Base-by-base conservation (phyloP, 1,284 basidiomycete species). In the Abortiporus biennis region DNA sequence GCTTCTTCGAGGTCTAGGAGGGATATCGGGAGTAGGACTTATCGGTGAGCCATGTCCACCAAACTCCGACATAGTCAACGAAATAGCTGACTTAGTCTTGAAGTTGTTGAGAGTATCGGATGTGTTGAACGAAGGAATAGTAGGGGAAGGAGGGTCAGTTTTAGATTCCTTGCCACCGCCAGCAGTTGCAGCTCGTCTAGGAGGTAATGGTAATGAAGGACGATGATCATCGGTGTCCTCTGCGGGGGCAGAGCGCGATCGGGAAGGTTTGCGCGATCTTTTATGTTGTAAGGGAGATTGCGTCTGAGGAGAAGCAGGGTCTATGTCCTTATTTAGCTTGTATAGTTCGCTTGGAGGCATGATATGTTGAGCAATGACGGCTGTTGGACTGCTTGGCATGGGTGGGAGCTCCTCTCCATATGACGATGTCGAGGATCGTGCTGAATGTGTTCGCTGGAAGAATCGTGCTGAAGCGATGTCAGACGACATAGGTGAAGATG, bases 401-500 rank as follows among this genome's bases (percentile, higher is more conserved):
- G 68, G 68, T 3, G 71, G 66, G 0, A 62, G 46, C 16, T 70
- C 63, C 6, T 74, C 71, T 0, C 69, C 71, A 37, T 72, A 71
- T 2, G 81, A 84, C 0, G 78, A 77, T 3, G 71, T 57, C 0
- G 80, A 82, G 0, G 77, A 79, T 4, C 68, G 64, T 0, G 67
- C 56, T 0, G 77, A 80, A 19, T 68, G 65, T 0, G 71, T 56
- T 21, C 62, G 67, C 39, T 65, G 62, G 52, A 76, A 80, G 54
- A 73, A 77, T 19, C 64, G 63, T 0, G 67, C 63, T 1, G 76
- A 79, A 2, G 72, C 69, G 6, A 73, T 64, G 33, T 77, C 76
- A 6, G 76, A 76, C 3, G 72, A 74, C 12, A 72, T 72, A 17
- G 74, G 69, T 0, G 80, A 79, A 0, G 81, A 78, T 0, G 78